These are phyloP conservation scores for Scalesia atractyloides DNA, from an alignment of 129 eudicot genomes.

Conservation along the genomic window DNA sequence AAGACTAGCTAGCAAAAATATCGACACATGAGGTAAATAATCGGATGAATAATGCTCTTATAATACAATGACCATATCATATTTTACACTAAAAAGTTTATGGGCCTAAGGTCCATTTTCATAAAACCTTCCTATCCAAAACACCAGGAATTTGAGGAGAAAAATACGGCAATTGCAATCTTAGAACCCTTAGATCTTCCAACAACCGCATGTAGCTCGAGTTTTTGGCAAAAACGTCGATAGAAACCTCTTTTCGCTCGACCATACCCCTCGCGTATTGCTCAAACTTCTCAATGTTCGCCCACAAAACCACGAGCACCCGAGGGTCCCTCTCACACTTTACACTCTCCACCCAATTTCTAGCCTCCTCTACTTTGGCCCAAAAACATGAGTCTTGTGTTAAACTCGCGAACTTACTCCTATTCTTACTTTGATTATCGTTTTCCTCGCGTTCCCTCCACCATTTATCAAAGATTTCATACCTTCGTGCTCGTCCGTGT, in stretches of 20 bases:
- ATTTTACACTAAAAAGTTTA: constrained; percentile 23
- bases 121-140: constrained; percentile 43
- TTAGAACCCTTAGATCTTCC: constrained; percentile 55
- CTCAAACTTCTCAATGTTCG: constrained; percentile 52
- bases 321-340: constrained; percentile 49
- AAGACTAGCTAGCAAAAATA: background rate
- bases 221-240: constrained; percentile 71
- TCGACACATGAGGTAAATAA: background rate
- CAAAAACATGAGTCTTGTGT: constrained; percentile 86
- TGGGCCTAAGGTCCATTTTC: constrained; percentile 2
- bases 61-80: constrained; percentile 11
- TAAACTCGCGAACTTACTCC: constrained; percentile 59
- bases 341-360: constrained; percentile 48
- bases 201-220: constrained; percentile 72
- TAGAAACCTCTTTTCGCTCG: constrained; percentile 69
- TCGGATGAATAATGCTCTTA: background rate
- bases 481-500: constrained; percentile 62
- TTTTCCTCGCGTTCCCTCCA: constrained; percentile 53
- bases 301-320: constrained; percentile 37
- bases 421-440: background rate
- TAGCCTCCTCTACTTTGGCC: constrained; percentile 84
- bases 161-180: constrained; percentile 47
- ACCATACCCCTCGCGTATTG: constrained; percentile 54
- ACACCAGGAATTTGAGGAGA: constrained; percentile 46
- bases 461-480: constrained; percentile 72